Conservation (phyloP, 371 early-diverging fungal genomes). For the Rhizomucor pusillus region DNA sequence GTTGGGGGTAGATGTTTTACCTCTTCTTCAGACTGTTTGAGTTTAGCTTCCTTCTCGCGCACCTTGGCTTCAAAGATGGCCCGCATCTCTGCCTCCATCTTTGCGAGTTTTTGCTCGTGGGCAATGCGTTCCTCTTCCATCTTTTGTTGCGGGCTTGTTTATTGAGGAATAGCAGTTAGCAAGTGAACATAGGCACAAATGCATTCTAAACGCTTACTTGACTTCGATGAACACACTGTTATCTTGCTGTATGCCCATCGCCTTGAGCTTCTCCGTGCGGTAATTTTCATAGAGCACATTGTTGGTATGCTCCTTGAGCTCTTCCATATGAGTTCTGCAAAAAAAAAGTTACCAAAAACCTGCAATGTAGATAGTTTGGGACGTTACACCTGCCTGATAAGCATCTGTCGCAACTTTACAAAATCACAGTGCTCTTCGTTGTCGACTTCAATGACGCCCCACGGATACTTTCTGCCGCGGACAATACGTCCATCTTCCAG, state of each 20-base stretch:
- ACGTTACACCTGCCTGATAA: too few species aligned
- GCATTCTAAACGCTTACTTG: conserved; percentile 35
- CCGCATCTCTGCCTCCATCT: conserved; percentile 98
- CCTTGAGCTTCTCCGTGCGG: conserved; percentile 84
- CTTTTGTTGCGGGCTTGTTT: conserved; percentile 72
- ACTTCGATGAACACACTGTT: conserved; percentile 79
- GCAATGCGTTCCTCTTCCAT: conserved; percentile 90
- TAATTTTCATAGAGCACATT: conserved; percentile 95
- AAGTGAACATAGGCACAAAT: conserved; percentile 5
- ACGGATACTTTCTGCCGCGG: conserved; percentile 93
- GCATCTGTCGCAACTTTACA: conserved; percentile 90
- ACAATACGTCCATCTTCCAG: conserved; percentile 80
- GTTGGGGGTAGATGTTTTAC: too few species aligned
- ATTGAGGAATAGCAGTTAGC: conserved; percentile 21
- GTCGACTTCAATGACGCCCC: conserved; percentile 96
- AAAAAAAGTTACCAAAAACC: too few species aligned
- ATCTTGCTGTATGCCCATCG: conserved; percentile 81
- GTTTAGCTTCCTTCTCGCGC: conserved; percentile 94
- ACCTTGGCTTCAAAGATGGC: conserved; percentile 98
- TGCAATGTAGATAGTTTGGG: too few species aligned
- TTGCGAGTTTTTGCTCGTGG: conserved; percentile 93
- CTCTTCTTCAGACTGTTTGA: conserved; percentile 97
- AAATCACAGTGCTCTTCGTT: conserved; percentile 92
- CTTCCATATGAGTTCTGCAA: conserved; percentile 92
- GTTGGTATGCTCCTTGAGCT: conserved; percentile 91